Percentiles rank a stretch among this genome's conserved stretches.
Conservation (phyloP, 768 basidiomycete genomes). For the Cytidiella melzeri region DNA sequence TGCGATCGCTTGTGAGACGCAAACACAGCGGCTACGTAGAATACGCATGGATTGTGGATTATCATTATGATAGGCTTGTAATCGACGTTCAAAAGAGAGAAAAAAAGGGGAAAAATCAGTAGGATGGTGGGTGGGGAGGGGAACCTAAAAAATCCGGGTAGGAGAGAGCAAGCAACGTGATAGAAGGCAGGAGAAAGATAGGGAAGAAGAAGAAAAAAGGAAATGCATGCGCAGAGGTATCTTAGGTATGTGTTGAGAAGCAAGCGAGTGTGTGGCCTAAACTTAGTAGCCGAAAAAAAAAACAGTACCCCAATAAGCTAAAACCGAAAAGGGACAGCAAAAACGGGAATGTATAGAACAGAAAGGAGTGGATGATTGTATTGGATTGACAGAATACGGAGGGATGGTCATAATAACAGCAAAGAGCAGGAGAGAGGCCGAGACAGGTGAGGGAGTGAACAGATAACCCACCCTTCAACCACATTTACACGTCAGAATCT, state of each 20-base stretch:
- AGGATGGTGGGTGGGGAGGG: slow-evolving; percentile 8
- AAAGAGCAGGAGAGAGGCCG: background rate
- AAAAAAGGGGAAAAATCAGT: background rate
- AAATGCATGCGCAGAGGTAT: background rate
- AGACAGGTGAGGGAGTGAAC: slow-evolving; percentile 9
- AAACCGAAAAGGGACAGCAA: background rate
- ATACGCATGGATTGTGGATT: background rate
- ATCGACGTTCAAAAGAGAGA: background rate
- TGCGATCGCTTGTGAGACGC: too few species aligned
- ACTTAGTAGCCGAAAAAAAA: background rate
- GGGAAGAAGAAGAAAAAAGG: background rate
- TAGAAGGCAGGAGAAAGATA: background rate
- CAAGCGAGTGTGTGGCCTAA: background rate
- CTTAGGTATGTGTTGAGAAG: background rate
- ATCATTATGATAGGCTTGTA: background rate
- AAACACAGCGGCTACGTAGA: too few species aligned
- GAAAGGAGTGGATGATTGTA: too few species aligned
- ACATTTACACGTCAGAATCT: slow-evolving; percentile 76
- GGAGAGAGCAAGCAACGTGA: slow-evolving; percentile 2
- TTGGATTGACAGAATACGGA: slow-evolving; percentile 8
- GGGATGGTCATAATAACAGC: background rate
- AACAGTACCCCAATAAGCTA: slow-evolving; percentile 6
- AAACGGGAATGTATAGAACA: slow-evolving; percentile 9
- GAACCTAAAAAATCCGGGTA: slow-evolving; percentile 11
- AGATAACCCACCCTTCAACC: slow-evolving; percentile 32